These are phyloP conservation scores for Datura wrightii DNA, from an alignment of 257 asterid genomes.

Conservation along the genomic window DNA sequence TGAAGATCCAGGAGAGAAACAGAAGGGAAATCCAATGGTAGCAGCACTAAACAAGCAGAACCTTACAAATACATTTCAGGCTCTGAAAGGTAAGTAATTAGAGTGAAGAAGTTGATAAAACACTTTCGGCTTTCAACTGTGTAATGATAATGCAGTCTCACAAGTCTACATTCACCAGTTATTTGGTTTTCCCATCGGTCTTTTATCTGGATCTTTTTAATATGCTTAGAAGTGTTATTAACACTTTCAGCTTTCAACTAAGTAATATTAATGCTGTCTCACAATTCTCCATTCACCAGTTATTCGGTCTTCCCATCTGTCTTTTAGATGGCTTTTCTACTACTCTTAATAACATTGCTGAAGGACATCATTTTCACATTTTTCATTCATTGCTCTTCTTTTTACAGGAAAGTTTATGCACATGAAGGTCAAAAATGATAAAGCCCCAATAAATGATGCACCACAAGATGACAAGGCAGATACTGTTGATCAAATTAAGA, in stretches of 20 bases:
- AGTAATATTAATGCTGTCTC: not conserved
- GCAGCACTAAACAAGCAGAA: constrained; percentile 74
- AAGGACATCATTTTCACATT: not conserved
- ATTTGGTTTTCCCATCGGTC: not conserved
- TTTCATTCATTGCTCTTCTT: not conserved
- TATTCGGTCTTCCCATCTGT: not conserved
- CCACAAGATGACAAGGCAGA: constrained; percentile 65
- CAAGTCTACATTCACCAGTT: not conserved
- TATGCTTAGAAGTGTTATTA: not conserved
- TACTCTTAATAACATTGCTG: not conserved
- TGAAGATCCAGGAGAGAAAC: constrained; percentile 78
- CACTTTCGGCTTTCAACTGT: not conserved
- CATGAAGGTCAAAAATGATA: constrained; percentile 64
- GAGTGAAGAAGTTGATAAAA: not conserved
- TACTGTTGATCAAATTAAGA: constrained; percentile 83
- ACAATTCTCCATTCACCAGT: not conserved
- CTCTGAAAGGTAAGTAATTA: constrained; percentile 62
- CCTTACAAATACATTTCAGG: constrained; percentile 72
- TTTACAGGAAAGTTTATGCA: constrained; percentile 68
- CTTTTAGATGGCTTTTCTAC: not conserved
- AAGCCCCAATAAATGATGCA: constrained; percentile 51
- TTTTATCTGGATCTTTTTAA: not conserved
- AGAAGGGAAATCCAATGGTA: constrained; percentile 64
- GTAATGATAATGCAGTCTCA: not conserved
- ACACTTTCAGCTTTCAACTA: not conserved